Evolutionary conservation across 2,329 filamentous ascomycete species (phyloP).

Genomic region (Emmonsiellopsis sp.): DNA sequence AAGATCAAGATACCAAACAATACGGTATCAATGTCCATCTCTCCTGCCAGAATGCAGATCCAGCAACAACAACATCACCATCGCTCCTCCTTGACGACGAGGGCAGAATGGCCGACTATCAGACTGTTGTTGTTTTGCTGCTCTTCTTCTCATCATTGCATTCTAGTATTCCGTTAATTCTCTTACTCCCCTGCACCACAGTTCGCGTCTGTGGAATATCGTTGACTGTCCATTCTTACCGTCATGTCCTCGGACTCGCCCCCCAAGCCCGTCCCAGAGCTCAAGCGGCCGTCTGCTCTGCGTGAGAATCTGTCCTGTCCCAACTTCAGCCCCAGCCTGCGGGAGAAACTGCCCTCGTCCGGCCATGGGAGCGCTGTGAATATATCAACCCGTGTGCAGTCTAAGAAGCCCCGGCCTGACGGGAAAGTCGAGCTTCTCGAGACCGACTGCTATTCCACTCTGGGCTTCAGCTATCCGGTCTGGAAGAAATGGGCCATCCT

Average conservation of each 20-base stretch:
- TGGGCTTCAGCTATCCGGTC: constrained; percentile 52
- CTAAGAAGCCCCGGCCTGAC: too few species aligned
- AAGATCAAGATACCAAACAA: too few species aligned
- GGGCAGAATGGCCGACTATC: too few species aligned
- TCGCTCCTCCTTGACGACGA: too few species aligned
- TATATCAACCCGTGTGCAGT: neutral
- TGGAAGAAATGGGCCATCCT: constrained; percentile 63
- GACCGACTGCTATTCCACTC: constrained; percentile 54
- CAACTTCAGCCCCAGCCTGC: neutral
- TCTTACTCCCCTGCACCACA: neutral
- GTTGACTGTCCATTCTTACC: neutral
- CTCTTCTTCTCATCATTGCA: neutral
- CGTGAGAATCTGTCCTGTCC: neutral
- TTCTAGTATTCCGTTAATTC: neutral
- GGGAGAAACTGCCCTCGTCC: neutral
- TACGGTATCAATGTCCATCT: too few species aligned
- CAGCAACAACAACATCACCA: too few species aligned
- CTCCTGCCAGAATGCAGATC: too few species aligned
- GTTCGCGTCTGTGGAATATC: neutral
- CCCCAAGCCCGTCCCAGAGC: neutral
- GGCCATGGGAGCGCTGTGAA: neutral
- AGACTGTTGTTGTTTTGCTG: neutral
- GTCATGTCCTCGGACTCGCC: neutral
- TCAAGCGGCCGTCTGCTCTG: neutral
- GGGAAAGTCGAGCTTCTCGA: constrained; percentile 36